These are phyloP conservation scores for Pochonia chlamydosporia DNA, from an alignment of 2,329 filamentous ascomycete genomes.

Conservation along the genomic window DNA sequence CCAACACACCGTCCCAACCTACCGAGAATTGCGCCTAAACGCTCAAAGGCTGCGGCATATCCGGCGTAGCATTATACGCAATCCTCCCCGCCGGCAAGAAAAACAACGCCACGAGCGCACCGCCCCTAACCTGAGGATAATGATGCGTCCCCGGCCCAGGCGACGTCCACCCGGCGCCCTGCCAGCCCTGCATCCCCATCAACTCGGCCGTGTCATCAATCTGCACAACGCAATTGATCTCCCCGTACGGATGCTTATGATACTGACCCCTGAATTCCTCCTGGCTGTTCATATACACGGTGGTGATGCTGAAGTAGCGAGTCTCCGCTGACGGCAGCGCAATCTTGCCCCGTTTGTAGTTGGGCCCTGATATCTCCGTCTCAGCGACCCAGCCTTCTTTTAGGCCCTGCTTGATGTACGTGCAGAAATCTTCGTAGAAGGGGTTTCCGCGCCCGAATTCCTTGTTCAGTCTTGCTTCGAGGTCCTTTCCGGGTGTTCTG, in stretches of 20 bases:
- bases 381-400: slow-evolving; percentile 39
- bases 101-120: slow-evolving; percentile 46
- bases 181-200: slow-evolving; percentile 51
- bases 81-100: slow-evolving; percentile 51
- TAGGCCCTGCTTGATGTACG: slow-evolving; percentile 31
- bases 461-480: slow-evolving; percentile 36
- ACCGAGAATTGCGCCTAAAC: slow-evolving; percentile 5
- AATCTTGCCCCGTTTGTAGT: slow-evolving; percentile 42
- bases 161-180: slow-evolving; percentile 49
- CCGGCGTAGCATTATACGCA: slow-evolving; percentile 39
- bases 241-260: slow-evolving; percentile 46
- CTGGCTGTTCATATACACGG: slow-evolving; percentile 49
- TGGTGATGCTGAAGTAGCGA: slow-evolving; percentile 49
- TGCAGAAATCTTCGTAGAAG: slow-evolving; percentile 36
- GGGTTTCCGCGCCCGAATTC: slow-evolving; percentile 36
- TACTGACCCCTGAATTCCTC: slow-evolving; percentile 47
- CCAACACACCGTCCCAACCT: no score
- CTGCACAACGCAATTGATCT: slow-evolving; percentile 50
- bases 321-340: slow-evolving; percentile 38
- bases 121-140: slow-evolving; percentile 46
- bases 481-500: slow-evolving; percentile 39
- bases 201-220: slow-evolving; percentile 43
- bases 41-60: slow-evolving; percentile 31
- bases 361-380: slow-evolving; percentile 35
- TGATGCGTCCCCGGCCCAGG: slow-evolving; percentile 51